These are phyloP conservation scores for Penicillium brevicompactum DNA, from an alignment of 2,329 filamentous ascomycete species.

Conservation along the genomic window DNA sequence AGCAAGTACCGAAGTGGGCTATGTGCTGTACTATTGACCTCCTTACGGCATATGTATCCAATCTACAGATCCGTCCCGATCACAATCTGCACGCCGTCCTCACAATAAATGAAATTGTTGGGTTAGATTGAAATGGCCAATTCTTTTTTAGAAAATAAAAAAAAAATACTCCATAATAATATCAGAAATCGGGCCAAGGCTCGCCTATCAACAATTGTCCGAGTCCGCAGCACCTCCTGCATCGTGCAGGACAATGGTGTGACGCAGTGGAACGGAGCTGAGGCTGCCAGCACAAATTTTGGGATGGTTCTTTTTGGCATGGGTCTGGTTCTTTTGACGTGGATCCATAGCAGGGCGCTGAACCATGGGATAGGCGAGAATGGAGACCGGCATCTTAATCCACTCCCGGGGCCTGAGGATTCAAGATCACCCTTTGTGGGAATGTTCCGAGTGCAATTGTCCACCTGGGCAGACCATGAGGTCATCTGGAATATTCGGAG, in stretches of 20 bases:
- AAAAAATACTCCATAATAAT: too few species aligned
- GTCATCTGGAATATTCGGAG: too few species aligned
- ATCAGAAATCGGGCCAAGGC: background rate
- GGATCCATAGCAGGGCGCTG: background rate
- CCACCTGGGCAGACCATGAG: too few species aligned
- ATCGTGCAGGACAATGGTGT: slow-evolving; percentile 8
- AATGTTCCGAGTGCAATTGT: too few species aligned
- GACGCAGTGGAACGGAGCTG: background rate
- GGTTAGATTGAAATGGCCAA: background rate
- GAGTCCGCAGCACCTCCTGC: slow-evolving; percentile 8
- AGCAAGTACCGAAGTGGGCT: background rate
- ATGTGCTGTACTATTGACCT: background rate
- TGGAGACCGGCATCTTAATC: background rate
- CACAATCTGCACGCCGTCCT: background rate
- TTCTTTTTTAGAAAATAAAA: too few species aligned
- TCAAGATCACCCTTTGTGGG: too few species aligned
- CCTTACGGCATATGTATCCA: background rate
- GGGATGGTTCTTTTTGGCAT: too few species aligned
- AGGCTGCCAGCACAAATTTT: background rate
- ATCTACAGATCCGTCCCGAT: slow-evolving; percentile 1
- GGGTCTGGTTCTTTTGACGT: background rate
- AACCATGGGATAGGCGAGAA: background rate
- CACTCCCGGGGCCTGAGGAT: background rate
- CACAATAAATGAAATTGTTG: background rate
- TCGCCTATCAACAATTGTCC: slow-evolving; percentile 4